Evolutionary conservation across 192 early-diverging fungal genomes (phyloP), one percentile per base, ranked within the genome.

Genomic region (Entomortierella lignicola): DNA sequence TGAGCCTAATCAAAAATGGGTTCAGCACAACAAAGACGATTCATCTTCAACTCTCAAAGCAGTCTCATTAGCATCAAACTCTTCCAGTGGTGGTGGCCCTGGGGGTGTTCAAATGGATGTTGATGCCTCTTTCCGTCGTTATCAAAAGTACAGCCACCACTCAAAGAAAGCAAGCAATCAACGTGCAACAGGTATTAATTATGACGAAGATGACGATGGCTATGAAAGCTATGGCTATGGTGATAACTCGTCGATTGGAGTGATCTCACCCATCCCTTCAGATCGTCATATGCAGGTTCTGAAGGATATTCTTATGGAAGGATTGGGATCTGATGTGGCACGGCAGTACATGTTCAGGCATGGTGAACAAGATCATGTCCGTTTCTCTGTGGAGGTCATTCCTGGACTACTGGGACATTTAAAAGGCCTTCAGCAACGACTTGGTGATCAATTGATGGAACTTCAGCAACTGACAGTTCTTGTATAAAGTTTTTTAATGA

Each of bases 221-320:
- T 63, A 73, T 25, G 59, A 77, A 30, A 68, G 60, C 32, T 72
- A 71, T 56, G 66, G 63, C 21, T 72, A 68, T 65, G 66, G 30
- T 8, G 58, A 55, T 18, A 29, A 42, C 8, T 68, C 63, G 1
- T 75, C 72, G 18, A 48, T 81, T 26, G 77, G 72, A 11, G 60
- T 72, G 21, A 69, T 81, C 34, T 67, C 79, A 12, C 63, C 67
- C n/a, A 84, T 77, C 47, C 77, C 82, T 21, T 72, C 82, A 7
- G 72, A 81, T 37, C 77, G 77, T 4, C 82, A 81, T 65, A 63
- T 81, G 64, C 66, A 80, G 53, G 72, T 84, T 3, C 64, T 84
- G 31, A 74, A 80, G 31, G 80, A 77, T 55, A 81, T 84, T 37
- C 42, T 84, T 18, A 63, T 72, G 55, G 77, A 80, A 23, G 69